Evolutionary conservation across 257 asterid genomes (phyloP), one percentile per base, ranked within the genome.

Genomic region (Solanum medicagineum): DNA sequence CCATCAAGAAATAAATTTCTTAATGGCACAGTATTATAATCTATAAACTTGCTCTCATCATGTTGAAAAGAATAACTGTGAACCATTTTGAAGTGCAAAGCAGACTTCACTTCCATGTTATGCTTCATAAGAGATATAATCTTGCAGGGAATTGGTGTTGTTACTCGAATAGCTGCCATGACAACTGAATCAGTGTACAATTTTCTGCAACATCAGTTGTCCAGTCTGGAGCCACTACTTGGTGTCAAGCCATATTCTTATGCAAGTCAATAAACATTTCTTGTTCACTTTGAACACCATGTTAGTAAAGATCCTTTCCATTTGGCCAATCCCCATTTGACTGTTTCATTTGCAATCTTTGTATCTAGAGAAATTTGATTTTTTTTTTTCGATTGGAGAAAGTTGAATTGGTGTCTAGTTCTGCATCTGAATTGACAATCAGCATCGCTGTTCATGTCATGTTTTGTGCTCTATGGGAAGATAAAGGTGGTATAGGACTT

Each of bases 171-270:
- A 17, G 98, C 97, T 59, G 92, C 99, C 26, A 84, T 60, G 89
- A 95, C 98, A 57, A 96, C 99, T 0, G 98, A 96, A 90, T 89
- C 95, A 47, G 92, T 96, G 75, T 96, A 95, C 88, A 88, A 85
- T 73, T 96, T 96, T 90, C 90, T 96, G 86, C 93, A 89, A 68
- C 88, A 87, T 85, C 91, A 96, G 65, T 87, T 96, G 90, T 92
- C 94, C 73, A 49, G 89, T 84, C 51, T 93, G 93, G 97, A 95
- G 79, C 70, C 93, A 9, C 73, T 95, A 87, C 91, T 95, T 16
- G 98, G 99, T 82, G 95, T 92, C 84, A 81, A 94, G 10, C 99
- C 98, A 10, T 96, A 95, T 56, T 84, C 65, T 51, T 53, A 77
- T 11, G 65, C 83, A 53, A 77, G 83, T 53, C 8, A 10, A 77